A percentile compares a stretch with the other conserved stretches of the same genome.
phyloP scores from a whole-genome alignment of 2,329 filamentous ascomycete species.

The Pestalotiopsis fici region DNA sequence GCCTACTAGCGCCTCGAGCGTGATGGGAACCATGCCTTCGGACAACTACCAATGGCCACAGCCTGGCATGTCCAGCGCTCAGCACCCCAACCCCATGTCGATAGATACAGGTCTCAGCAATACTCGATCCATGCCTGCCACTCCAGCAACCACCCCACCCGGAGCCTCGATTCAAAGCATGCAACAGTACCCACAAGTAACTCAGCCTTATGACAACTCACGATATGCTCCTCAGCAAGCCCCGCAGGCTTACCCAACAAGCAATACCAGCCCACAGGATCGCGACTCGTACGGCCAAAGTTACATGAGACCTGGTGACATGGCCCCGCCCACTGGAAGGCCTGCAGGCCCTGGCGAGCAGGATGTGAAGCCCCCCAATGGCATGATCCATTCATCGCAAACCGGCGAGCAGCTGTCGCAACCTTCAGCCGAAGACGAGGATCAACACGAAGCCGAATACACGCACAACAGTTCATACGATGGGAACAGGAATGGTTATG shows the following conservation, averaged over 20 bases:
- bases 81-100: constrained; percentile 70
- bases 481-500: constrained; percentile 72
- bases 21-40: constrained; percentile 73
- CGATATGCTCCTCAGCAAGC: constrained; percentile 72
- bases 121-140: constrained; percentile 83
- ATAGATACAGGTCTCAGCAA: constrained; percentile 81
- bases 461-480: constrained; percentile 82
- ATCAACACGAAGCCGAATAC: constrained; percentile 81
- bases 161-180: constrained; percentile 76
- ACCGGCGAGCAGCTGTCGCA: constrained; percentile 56
- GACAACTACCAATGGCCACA: constrained; percentile 80
- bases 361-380: constrained; percentile 66
- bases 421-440: constrained; percentile 62
- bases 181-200: constrained; percentile 71
- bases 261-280: constrained; percentile 60
- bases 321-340: constrained; percentile 77
- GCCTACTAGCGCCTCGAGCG: constrained; percentile 87
- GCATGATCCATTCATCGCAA: constrained; percentile 62
- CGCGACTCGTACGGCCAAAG: constrained; percentile 67
- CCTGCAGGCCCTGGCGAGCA: constrained; percentile 63
- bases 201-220: constrained; percentile 73
- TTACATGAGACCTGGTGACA: constrained; percentile 80
- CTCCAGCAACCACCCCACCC: constrained; percentile 88
- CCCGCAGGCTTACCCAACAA: constrained; percentile 61
- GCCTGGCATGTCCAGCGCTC: constrained; percentile 61